phyloP scores from a whole-genome alignment of 2,329 filamentous ascomycete species.

The Pseudogymnoascus sp. region DNA sequence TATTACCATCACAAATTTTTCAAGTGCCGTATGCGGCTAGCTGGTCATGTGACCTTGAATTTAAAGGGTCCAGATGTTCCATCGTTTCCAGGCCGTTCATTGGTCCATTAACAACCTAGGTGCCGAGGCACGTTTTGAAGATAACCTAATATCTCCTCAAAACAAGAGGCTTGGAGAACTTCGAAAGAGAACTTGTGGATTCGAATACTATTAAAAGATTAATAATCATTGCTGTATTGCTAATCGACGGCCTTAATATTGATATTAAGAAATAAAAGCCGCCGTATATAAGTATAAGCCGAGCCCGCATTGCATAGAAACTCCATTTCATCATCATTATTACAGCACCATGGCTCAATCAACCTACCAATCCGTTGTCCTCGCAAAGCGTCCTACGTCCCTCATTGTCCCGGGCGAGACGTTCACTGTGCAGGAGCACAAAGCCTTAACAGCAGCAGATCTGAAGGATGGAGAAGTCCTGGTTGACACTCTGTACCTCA shows the following conservation, averaged over 20 bases:
- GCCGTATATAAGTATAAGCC: background rate
- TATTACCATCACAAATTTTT: background rate
- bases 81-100: background rate
- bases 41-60: background rate
- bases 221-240: background rate
- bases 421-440: constrained; percentile 48
- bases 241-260: constrained; percentile 9
- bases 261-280: constrained; percentile 2
- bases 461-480: constrained; percentile 61
- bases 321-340: background rate
- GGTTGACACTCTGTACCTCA: constrained; percentile 56
- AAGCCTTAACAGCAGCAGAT: constrained; percentile 40
- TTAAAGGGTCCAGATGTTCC: background rate
- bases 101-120: background rate
- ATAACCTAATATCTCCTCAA: constrained; percentile 12
- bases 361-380: constrained; percentile 40
- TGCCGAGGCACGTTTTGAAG: constrained; percentile 3
- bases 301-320: background rate
- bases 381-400: constrained; percentile 57
- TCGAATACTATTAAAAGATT: constrained; percentile 3
- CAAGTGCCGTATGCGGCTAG: constrained; percentile 2
- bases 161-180: background rate
- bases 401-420: constrained; percentile 60
- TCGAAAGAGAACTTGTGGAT: constrained; percentile 2
- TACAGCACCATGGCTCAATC: constrained; percentile 14